phyloP scores from a whole-genome alignment of 768 basidiomycete genomes.

The Tricholomella constricta region DNA sequence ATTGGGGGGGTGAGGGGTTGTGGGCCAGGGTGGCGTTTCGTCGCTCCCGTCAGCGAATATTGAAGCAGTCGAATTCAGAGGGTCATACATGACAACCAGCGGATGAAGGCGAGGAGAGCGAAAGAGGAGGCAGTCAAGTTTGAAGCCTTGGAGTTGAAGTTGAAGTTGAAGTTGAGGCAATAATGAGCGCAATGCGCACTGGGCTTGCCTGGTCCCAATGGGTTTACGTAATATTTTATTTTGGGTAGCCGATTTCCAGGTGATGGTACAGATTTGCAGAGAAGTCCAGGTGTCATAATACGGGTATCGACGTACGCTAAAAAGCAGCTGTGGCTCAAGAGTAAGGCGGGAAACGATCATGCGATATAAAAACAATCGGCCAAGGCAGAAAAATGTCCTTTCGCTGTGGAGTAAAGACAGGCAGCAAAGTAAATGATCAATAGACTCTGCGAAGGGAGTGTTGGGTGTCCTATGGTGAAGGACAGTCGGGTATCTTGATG shows the following conservation, averaged over 20 bases:
- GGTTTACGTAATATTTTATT: conserved; percentile 13
- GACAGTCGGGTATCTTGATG: conserved; percentile 65
- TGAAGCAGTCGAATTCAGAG: conserved; percentile 58
- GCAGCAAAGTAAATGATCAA: background rate
- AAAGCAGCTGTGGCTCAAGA: background rate
- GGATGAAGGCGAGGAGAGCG: background rate
- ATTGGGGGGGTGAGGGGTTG: conserved; percentile 73
- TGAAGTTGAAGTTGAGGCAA: background rate
- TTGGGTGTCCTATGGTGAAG: conserved; percentile 23
- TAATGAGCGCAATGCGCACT: background rate
- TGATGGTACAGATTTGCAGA: background rate
- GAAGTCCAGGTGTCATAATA: background rate
- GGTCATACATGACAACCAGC: conserved; percentile 64
- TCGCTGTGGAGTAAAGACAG: background rate
- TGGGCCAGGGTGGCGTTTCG: conserved; percentile 72
- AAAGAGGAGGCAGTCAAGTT: background rate
- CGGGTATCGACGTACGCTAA: background rate
- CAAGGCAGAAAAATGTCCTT: background rate
- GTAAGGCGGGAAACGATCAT: background rate
- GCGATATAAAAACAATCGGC: background rate
- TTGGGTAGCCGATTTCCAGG: background rate
- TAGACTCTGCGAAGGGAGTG: background rate
- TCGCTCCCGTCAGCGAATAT: conserved; percentile 55
- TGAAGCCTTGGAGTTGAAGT: background rate
- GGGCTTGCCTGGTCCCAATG: background rate